Conservation (phyloP, 1,284 basidiomycete species). For the Malassezia furfur region DNA sequence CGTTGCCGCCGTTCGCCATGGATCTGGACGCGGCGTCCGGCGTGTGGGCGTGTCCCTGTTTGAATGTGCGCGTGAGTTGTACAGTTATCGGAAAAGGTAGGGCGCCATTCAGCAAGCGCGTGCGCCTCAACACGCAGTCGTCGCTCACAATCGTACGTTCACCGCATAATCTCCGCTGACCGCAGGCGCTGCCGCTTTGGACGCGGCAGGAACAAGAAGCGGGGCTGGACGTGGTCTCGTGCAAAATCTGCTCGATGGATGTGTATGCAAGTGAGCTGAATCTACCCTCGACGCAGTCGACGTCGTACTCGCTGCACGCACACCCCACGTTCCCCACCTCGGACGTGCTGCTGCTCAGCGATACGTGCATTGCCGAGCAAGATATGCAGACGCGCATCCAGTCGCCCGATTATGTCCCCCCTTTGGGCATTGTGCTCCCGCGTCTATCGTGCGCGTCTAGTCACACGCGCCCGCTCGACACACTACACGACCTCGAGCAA, state of each 20-base stretch:
- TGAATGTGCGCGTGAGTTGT: slow-evolving; percentile 2
- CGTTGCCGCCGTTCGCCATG: neutral
- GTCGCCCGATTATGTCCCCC: neutral
- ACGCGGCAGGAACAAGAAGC: neutral
- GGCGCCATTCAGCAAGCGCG: neutral
- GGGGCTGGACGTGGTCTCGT: neutral
- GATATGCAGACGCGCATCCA: neutral
- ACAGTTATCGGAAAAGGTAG: neutral
- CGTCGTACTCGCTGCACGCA: neutral
- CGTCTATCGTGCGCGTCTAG: neutral
- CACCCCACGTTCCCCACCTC: neutral
- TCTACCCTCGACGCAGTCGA: neutral
- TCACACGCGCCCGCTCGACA: neutral
- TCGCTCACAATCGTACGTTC: neutral
- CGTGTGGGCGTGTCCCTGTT: slow-evolving; percentile 6
- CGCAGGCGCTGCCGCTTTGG: neutral
- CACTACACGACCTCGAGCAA: neutral
- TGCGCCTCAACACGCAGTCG: neutral
- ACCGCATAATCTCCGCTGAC: neutral
- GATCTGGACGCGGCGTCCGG: no score
- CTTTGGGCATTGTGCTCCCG: neutral
- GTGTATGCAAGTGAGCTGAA: neutral
- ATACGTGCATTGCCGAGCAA: neutral
- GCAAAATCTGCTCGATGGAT: neutral
- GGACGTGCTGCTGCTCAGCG: neutral